phyloP scores from a whole-genome alignment of 805 yeast genomes.

The Metschnikowia reukaufii region DNA sequence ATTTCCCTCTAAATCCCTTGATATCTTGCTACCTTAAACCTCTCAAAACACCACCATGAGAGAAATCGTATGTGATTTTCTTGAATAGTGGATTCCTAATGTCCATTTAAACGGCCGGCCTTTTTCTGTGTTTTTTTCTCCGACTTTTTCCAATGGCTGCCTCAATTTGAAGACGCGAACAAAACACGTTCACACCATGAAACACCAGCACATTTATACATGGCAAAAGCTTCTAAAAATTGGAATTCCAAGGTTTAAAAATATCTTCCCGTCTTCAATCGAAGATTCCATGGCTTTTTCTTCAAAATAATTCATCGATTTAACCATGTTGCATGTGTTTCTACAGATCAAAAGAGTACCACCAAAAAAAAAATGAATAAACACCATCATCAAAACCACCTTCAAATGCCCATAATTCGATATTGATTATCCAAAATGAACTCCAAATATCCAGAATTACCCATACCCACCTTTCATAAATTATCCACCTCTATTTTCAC shows the following conservation, averaged over 20 bases:
- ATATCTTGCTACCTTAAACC: slow-evolving; percentile 7
- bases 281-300: neutral
- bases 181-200: slow-evolving; percentile 1
- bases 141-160: neutral
- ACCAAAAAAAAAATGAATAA: neutral
- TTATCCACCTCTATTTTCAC: too few species aligned
- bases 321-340: neutral
- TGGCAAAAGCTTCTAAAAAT: neutral
- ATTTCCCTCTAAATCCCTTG: slow-evolving; percentile 6
- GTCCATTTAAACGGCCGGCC: neutral
- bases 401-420: neutral
- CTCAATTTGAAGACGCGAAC: slow-evolving; percentile 2
- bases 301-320: neutral
- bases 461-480: too few species aligned
- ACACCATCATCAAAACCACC: neutral
- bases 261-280: neutral
- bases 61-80: slow-evolving; percentile 28
- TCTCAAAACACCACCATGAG: slow-evolving; percentile 21
- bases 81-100: neutral
- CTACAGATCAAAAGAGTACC: neutral
- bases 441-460: too few species aligned
- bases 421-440: too few species aligned
- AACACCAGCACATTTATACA: neutral
- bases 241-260: neutral
- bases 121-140: neutral